Percentiles rank a stretch among this genome's conserved stretches.
Conservation (phyloP, 106 monocot genomes). For the Acorus calamus region DNA sequence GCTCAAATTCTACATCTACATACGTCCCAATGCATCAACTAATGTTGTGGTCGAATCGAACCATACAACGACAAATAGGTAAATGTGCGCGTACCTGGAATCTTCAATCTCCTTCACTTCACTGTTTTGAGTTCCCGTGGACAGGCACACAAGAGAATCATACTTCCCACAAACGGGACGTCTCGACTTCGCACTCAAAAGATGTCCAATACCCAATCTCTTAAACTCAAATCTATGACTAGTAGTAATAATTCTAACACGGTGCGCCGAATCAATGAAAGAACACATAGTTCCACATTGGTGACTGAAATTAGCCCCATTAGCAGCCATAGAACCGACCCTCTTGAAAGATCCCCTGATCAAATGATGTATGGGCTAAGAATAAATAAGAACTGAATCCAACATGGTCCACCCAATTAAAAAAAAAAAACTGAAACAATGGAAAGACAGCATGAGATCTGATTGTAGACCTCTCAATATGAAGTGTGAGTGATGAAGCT, state of each 20-base stretch:
- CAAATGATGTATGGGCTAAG: too few species aligned
- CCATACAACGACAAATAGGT: too few species aligned
- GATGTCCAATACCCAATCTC: constrained; percentile 8
- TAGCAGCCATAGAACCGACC: constrained; percentile 13
- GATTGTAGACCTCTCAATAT: too few species aligned
- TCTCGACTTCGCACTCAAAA: constrained; percentile 4
- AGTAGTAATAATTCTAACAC: constrained; percentile 6
- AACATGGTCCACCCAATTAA: too few species aligned
- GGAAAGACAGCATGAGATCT: too few species aligned
- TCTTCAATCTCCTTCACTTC: constrained; percentile 36
- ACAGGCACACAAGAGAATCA: constrained; percentile 20
- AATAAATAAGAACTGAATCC: too few species aligned
- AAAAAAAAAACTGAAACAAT: too few species aligned
- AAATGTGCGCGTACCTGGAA: background rate
- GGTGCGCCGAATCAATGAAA: constrained; percentile 13
- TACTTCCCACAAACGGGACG: constrained; percentile 12
- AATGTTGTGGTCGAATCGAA: too few species aligned
- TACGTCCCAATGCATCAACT: too few species aligned
- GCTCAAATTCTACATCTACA: too few species aligned
- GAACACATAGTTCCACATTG: constrained; percentile 6
- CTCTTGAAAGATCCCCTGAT: too few species aligned
- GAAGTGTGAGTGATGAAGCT: too few species aligned
- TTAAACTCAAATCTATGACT: constrained; percentile 11
- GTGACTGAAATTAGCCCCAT: constrained; percentile 8
- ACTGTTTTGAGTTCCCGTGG: constrained; percentile 24